Conservation (phyloP, 169 alveolate genomes). For the Toxoplasma gondii region DNA sequence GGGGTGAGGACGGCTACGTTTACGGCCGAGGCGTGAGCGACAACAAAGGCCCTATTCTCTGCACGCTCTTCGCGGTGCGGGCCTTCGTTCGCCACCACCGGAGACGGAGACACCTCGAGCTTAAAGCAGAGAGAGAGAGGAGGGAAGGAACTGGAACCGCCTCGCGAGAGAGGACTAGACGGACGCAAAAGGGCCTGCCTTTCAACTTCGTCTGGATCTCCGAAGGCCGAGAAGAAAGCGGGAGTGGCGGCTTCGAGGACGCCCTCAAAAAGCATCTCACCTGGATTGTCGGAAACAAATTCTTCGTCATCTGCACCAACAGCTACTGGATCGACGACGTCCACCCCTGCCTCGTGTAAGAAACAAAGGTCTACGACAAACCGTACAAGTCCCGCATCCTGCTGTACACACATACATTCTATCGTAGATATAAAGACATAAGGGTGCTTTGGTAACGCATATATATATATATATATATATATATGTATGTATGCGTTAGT, state of each 20-base stretch:
- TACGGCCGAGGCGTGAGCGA: conserved; percentile 72
- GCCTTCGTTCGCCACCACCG: conserved; percentile 58
- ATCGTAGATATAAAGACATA: not conserved
- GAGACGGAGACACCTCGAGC: not conserved
- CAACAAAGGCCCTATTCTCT: conserved; percentile 72
- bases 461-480: not conserved
- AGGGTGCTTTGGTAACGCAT: not conserved
- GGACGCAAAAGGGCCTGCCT: conserved; percentile 40
- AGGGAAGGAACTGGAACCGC: not conserved
- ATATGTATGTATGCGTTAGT: not conserved
- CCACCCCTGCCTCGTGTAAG: conserved; percentile 72
- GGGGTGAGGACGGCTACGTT: conserved; percentile 68
- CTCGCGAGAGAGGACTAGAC: not conserved
- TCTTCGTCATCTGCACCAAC: conserved; percentile 63
- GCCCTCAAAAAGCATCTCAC: conserved; percentile 55
- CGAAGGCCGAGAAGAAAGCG: conserved; percentile 72
- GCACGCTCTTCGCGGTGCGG: conserved; percentile 67
- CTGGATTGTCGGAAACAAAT: conserved; percentile 62
- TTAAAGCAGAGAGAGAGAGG: not conserved
- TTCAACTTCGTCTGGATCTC: conserved; percentile 70
- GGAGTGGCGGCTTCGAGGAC: conserved; percentile 62
- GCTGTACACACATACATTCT: not conserved
- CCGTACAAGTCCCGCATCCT: not conserved
- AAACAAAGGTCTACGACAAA: not conserved
- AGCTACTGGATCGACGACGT: conserved; percentile 72